Evolutionary conservation across 192 early-diverging fungal genomes (phyloP), one percentile per base, ranked within the genome.

Genomic region (Obelidium mucronatum): DNA sequence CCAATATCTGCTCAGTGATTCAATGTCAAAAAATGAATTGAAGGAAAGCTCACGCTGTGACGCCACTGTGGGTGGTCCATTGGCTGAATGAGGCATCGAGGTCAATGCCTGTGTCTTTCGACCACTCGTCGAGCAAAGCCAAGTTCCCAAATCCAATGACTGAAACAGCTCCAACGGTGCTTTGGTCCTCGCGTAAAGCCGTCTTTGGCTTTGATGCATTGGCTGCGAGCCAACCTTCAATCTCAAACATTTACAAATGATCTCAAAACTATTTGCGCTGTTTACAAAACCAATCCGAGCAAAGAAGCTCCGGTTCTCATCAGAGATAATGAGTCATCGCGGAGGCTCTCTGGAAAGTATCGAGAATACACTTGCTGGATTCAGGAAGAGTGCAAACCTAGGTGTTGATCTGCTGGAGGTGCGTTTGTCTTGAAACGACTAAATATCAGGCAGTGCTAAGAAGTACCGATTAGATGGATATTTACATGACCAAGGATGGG

Each of bases 281-380:
- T n/a, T n/a, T n/a, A n/a, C n/a, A n/a, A n/a, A n/a, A n/a, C n/a
- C 48, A 8, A 51, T 51, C 48, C 48, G 22, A 8, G 24, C 55
- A 11, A 5, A 11, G 55, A 22, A 31, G 26, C 66, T 80, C 24
- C 63, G 48, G 36, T 84, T 84, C 60, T 28, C 51, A 3, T 63
- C 78, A 44, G 70, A 54, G 2, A 55, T 81, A 33, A 83, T 87
- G 81, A 68, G 72, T 24, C 86, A 87, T 76, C 69, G 86, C 30
- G 86, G 86, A 22, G 86, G 86, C 24, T 76, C 71, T 35, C 74
- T 80, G 55, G 86, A 87, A 56, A 52, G 48, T 31, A 80, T 87
- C 2, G 86, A 87, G 56, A 87, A 87, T 66, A 84, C 86, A 1
- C 30, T 87, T 5, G 67, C 83, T 17, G 82, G 65, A 1, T 87